Conservation (phyloP, 257 asterid genomes). For the Petunia axillaris region DNA sequence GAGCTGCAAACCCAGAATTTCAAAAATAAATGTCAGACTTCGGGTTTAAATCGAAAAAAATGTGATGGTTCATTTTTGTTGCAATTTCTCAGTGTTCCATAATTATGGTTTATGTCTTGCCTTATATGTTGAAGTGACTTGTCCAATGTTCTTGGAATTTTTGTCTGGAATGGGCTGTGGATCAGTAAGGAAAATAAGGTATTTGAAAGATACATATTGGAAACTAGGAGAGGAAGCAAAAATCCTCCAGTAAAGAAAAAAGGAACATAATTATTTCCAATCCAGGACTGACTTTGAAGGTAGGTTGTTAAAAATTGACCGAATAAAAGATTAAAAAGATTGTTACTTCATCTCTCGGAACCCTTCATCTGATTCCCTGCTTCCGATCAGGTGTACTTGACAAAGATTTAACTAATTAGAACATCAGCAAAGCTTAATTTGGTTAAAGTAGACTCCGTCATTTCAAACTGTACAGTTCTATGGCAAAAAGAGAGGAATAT, state of each 20-base stretch:
- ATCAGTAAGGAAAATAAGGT: background rate
- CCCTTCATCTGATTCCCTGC: background rate
- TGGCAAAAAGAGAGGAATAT: background rate
- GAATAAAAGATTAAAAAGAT: background rate
- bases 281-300: background rate
- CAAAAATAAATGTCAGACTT: slow-evolving; percentile 20
- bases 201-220: background rate
- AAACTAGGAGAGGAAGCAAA: background rate
- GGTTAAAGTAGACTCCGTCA: background rate
- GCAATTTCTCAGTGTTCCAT: background rate
- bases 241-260: background rate
- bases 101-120: background rate
- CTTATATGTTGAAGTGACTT: background rate
- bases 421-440: background rate
- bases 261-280: background rate
- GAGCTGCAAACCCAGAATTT: background rate
- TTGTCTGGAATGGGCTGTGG: background rate
- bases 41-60: background rate
- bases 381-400: background rate
- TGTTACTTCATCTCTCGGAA: background rate
- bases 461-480: background rate
- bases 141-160: background rate
- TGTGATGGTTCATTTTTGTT: background rate
- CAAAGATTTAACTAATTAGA: background rate
- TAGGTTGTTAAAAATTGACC: too few relatives aligned